These are phyloP conservation scores for Chytridium lagenaria DNA, from an alignment of 371 early-diverging fungal species.

Conservation along the genomic window DNA sequence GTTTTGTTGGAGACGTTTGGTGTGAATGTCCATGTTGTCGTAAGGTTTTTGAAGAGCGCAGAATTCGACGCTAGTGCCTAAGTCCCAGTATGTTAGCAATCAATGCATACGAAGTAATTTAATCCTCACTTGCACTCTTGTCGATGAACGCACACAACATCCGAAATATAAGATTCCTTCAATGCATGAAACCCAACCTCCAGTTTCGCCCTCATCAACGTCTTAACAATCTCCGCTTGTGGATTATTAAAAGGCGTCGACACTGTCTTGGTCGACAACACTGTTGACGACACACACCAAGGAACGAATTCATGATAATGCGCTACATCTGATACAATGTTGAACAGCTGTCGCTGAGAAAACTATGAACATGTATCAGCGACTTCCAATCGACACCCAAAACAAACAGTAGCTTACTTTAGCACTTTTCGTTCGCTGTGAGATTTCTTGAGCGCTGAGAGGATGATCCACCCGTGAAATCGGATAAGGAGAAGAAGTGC, in stretches of 20 bases:
- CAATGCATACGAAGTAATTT: not conserved
- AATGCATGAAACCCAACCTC: constrained; percentile 77
- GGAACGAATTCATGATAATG: constrained; percentile 80
- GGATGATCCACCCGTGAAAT: not conserved
- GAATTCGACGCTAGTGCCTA: constrained; percentile 74
- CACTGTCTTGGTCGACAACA: constrained; percentile 50
- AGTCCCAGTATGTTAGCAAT: not conserved
- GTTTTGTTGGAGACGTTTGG: constrained; percentile 34
- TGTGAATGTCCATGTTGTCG: constrained; percentile 72
- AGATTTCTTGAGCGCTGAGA: not conserved
- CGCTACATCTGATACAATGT: constrained; percentile 76
- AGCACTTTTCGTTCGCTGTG: not conserved
- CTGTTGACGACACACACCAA: constrained; percentile 72
- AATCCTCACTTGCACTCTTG: constrained; percentile 11
- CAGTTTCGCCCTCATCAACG: constrained; percentile 68
- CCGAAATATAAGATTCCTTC: constrained; percentile 76
- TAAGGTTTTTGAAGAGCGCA: constrained; percentile 69
- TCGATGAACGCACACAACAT: constrained; percentile 66
- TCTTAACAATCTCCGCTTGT: constrained; percentile 2
- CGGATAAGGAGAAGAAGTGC: not conserved
- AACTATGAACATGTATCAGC: constrained; percentile 50
- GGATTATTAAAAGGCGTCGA: not conserved
- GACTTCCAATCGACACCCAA: not conserved
- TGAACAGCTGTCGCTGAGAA: constrained; percentile 75
- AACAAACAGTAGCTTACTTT: not conserved